Evolutionary conservation across 2,329 filamentous ascomycete genomes (phyloP).

Genomic region (Furcasterigmium furcatum): DNA sequence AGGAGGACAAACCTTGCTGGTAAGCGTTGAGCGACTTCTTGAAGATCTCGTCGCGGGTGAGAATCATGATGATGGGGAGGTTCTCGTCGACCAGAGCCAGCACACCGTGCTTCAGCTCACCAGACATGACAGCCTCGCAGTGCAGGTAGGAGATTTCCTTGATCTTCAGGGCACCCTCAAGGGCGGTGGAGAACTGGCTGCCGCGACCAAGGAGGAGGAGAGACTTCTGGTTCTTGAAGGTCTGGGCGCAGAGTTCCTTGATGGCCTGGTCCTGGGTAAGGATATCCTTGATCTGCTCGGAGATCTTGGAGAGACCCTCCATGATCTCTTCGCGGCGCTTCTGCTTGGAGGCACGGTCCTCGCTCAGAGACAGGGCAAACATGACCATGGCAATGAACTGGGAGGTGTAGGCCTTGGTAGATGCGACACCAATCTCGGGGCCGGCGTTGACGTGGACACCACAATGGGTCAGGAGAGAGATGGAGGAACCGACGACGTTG

Average conservation of each 20-base stretch:
- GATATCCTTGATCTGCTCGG: conserved; percentile 87
- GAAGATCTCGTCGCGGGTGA: conserved; percentile 94
- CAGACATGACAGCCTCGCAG: conserved; percentile 99
- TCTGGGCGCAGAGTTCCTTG: conserved; percentile 89
- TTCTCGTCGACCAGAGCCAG: conserved; percentile 97
- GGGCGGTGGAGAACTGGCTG: conserved; percentile 92
- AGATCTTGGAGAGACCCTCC: conserved; percentile 83
- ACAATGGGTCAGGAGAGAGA: conserved; percentile 97
- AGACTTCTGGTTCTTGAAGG: conserved; percentile 96
- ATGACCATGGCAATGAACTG: conserved; percentile 99
- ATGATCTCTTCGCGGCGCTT: conserved; percentile 94
- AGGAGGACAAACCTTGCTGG: conserved; percentile 71
- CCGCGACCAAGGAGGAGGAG: conserved; percentile 90
- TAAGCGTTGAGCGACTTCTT: conserved; percentile 99
- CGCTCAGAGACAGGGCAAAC: conserved; percentile 94
- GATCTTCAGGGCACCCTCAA: conserved; percentile 98
- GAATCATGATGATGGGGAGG: conserved; percentile 98
- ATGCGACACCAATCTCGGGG: conserved; percentile 97
- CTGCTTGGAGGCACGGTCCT: conserved; percentile 94
- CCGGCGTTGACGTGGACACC: conserved; percentile 99
- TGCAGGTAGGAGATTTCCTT: conserved; percentile 99
- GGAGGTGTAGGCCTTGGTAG: conserved; percentile 98
- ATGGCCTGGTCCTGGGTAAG: conserved; percentile 89
- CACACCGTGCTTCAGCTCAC: conserved; percentile 98
- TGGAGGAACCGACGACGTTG: conserved; percentile 97